A percentile compares a stretch with the other conserved stretches of the same genome.
These are phyloP conservation scores for Margaritispora aquatica DNA, from an alignment of 495 filamentous ascomycete genomes.

Conservation along the genomic window DNA sequence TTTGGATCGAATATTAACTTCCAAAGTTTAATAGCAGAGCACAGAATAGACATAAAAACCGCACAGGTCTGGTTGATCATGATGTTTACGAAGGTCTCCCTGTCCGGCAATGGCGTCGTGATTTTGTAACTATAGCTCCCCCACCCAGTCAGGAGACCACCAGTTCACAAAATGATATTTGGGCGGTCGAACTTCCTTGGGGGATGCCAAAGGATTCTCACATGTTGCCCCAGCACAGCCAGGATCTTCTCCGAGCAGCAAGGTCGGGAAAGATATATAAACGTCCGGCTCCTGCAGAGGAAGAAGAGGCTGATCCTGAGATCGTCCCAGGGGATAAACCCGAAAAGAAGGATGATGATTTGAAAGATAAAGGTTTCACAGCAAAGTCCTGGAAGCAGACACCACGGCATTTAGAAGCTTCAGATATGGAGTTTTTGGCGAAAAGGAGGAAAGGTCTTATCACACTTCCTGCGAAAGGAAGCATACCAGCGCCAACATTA, in stretches of 20 bases:
- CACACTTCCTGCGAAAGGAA: constrained; percentile 22
- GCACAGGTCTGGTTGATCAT: constrained; percentile 72
- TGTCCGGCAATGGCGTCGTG: constrained; percentile 82
- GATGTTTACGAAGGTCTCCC: constrained; percentile 95
- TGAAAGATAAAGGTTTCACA: constrained; percentile 58
- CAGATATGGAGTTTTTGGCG: constrained; percentile 75
- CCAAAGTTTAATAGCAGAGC: constrained; percentile 24
- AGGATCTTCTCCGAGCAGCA: constrained; percentile 78
- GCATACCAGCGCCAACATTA: constrained; percentile 44
- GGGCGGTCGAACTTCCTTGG: constrained; percentile 53
- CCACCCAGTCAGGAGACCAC: constrained; percentile 49
- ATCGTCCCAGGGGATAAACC: constrained; percentile 33
- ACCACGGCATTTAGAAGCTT: constrained; percentile 67
- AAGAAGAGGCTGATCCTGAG: constrained; percentile 42
- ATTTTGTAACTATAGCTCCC: constrained; percentile 63
- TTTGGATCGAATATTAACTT: too few species aligned
- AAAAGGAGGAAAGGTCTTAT: constrained; percentile 74
- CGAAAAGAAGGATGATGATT: constrained; percentile 38
- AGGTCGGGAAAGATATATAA: constrained; percentile 69
- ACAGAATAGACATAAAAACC: constrained; percentile 64
- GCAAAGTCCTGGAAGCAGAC: constrained; percentile 74
- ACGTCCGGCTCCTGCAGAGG: constrained; percentile 41
- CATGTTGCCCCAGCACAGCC: constrained; percentile 68
- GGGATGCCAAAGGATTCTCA: constrained; percentile 85
- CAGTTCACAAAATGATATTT: constrained; percentile 39